Percentiles rank a stretch among this genome's conserved stretches.
Conservation (phyloP, 1,139 yeast species). For the Meyerozyma athensensis region DNA sequence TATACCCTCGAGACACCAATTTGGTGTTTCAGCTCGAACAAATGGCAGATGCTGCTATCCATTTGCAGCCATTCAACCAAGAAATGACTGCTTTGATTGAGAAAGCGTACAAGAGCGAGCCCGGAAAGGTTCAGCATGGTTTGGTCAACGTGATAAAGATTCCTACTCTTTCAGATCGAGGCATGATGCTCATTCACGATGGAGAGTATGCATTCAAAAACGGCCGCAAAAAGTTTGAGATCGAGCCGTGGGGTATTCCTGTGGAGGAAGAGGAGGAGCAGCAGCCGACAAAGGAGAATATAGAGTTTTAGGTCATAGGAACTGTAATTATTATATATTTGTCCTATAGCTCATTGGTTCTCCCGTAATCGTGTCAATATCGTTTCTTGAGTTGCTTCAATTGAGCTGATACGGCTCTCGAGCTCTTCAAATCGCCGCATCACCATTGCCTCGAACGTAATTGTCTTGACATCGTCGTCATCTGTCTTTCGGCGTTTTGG, state of each 20-base stretch:
- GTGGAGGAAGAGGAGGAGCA: conserved; percentile 69
- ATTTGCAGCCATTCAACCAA: conserved; percentile 80
- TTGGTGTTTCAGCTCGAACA: conserved; percentile 53
- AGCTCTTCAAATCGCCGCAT: conserved; percentile 7
- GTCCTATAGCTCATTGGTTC: not conserved
- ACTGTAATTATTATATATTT: not conserved
- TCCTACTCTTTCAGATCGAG: conserved; percentile 70
- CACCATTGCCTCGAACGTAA: conserved; percentile 5
- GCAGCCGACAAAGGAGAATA: conserved; percentile 29
- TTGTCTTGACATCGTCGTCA: conserved; percentile 5
- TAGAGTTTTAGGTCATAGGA: conserved; percentile 25
- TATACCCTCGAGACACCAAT: conserved; percentile 55
- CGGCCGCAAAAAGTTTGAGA: conserved; percentile 76
- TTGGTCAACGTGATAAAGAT: conserved; percentile 69
- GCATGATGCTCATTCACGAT: conserved; percentile 69
- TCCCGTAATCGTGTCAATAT: conserved; percentile 12
- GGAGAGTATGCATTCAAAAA: conserved; percentile 86
- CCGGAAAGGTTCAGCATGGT: conserved; percentile 82
- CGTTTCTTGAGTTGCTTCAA: conserved; percentile 12
- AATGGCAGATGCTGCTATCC: conserved; percentile 64
- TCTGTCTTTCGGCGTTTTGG: conserved; percentile 6
- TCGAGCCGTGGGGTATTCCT: conserved; percentile 93
- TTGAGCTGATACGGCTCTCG: conserved; percentile 8
- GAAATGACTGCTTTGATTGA: conserved; percentile 64
- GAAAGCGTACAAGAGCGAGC: conserved; percentile 63